Percentiles rank a stretch among this genome's conserved stretches.
Evolutionary conservation across 306 rosid species (phyloP).

Genomic region (Begonia fuchsioides): DNA sequence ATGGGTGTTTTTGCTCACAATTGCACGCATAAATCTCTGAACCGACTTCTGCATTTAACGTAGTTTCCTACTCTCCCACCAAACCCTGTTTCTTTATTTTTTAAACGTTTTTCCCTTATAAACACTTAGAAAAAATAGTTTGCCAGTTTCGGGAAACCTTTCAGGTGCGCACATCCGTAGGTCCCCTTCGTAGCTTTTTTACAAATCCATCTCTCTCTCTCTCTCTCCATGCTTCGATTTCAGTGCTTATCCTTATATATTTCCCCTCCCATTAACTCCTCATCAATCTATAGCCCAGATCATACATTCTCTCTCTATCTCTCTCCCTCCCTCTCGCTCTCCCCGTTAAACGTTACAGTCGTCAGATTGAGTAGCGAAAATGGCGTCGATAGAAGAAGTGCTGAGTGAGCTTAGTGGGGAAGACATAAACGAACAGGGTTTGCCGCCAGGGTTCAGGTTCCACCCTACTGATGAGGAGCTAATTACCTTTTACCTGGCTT

Average conservation of each 20-base stretch:
- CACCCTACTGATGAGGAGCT: slow-evolving; percentile 87
- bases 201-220: background rate
- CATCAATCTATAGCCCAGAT: background rate
- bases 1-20: slow-evolving; percentile 2
- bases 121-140: too few relatives aligned
- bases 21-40: slow-evolving; percentile 26
- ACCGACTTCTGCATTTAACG: slow-evolving; percentile 15
- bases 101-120: too few relatives aligned
- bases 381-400: slow-evolving; percentile 42
- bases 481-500: slow-evolving; percentile 47
- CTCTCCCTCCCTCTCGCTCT: too few relatives aligned
- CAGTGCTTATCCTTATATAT: slow-evolving; percentile 17
- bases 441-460: slow-evolving; percentile 77
- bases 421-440: slow-evolving; percentile 37
- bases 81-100: background rate
- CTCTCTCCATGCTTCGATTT: slow-evolving; percentile 10
- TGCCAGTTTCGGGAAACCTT: slow-evolving; percentile 4
- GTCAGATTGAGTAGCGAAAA: slow-evolving; percentile 3
- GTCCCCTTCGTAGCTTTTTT: slow-evolving; percentile 1
- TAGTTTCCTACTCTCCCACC: background rate
- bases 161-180: slow-evolving; percentile 1
- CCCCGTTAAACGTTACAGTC: background rate
- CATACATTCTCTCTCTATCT: background rate
- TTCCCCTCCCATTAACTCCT: background rate
- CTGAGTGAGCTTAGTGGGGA: slow-evolving; percentile 34